phyloP scores from a whole-genome alignment of 148 eudicot genomes.

The Cornus suecica region DNA sequence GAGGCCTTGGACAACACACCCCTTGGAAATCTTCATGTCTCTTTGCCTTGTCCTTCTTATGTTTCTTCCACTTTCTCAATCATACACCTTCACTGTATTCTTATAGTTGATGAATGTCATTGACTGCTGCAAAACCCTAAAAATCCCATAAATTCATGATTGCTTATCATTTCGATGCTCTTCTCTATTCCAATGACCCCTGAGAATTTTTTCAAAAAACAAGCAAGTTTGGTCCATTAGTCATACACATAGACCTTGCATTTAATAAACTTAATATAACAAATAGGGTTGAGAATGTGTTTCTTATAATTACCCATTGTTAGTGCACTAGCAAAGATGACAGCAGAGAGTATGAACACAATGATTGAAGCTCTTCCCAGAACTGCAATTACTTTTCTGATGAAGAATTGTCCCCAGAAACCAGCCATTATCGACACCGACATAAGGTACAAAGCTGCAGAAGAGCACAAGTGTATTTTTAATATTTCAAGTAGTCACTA shows the following conservation, averaged over 20 bases:
- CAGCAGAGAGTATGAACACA: conserved; percentile 85
- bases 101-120: conserved; percentile 14
- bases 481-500: neutral
- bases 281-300: neutral
- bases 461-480: neutral
- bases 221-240: neutral
- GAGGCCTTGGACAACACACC: conserved; percentile 39
- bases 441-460: conserved; percentile 87
- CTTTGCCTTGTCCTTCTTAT: too few species aligned
- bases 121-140: conserved; percentile 76
- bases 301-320: conserved; percentile 64
- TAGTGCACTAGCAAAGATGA: conserved; percentile 87
- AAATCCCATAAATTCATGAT: conserved; percentile 88
- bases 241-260: neutral
- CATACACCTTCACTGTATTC: neutral
- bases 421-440: conserved; percentile 77
- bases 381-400: conserved; percentile 68
- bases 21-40: neutral
- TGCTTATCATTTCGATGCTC: conserved; percentile 61
- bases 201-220: conserved; percentile 20
- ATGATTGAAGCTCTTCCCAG: conserved; percentile 80
- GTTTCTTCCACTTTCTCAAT: neutral
- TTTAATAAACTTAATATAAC: neutral
- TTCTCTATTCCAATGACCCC: conserved; percentile 75
- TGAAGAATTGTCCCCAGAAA: conserved; percentile 93